Evolutionary conservation across 2,329 filamentous ascomycete species (phyloP).

Genomic region (Diaporthe humulicola): DNA sequence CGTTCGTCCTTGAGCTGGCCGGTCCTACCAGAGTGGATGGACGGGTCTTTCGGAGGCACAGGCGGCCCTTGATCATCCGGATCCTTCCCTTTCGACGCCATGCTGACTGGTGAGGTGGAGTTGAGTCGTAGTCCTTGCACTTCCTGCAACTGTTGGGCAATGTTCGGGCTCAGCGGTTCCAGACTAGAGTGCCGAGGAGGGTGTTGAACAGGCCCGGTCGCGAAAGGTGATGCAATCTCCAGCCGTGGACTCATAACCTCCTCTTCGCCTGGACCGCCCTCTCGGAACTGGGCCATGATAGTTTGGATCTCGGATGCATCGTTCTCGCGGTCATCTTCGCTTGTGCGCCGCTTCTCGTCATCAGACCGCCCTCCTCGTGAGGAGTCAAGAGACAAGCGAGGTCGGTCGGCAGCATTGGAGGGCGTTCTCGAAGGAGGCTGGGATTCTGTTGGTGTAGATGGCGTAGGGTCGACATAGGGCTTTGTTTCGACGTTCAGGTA

Average conservation of each 20-base stretch:
- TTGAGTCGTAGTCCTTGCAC: constrained; percentile 58
- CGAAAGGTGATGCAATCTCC: constrained; percentile 84
- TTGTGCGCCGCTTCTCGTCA: constrained; percentile 69
- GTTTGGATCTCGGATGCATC: constrained; percentile 91
- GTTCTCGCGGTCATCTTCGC: constrained; percentile 75
- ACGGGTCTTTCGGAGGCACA: constrained; percentile 71
- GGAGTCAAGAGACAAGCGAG: constrained; percentile 56
- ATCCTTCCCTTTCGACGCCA: constrained; percentile 53
- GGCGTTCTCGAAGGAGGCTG: constrained; percentile 71
- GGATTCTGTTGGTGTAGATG: constrained; percentile 67
- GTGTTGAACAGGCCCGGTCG: constrained; percentile 72
- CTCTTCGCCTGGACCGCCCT: constrained; percentile 78
- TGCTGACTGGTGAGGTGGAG: constrained; percentile 54
- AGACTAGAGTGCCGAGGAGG: constrained; percentile 90
- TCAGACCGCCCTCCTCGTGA: constrained; percentile 70
- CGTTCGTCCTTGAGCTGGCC: constrained; percentile 55
- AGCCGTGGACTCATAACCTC: constrained; percentile 94
- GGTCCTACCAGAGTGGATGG: constrained; percentile 52
- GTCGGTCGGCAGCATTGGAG: constrained; percentile 66
- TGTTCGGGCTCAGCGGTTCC: constrained; percentile 72
- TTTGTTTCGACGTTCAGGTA: constrained; percentile 62
- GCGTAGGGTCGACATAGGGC: constrained; percentile 70
- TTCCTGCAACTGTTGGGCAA: constrained; percentile 64
- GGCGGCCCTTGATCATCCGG: constrained; percentile 66
- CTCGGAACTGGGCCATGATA: constrained; percentile 97